phyloP scores from a whole-genome alignment of 2,329 filamentous ascomycete species.

The Ascosphaera apis region DNA sequence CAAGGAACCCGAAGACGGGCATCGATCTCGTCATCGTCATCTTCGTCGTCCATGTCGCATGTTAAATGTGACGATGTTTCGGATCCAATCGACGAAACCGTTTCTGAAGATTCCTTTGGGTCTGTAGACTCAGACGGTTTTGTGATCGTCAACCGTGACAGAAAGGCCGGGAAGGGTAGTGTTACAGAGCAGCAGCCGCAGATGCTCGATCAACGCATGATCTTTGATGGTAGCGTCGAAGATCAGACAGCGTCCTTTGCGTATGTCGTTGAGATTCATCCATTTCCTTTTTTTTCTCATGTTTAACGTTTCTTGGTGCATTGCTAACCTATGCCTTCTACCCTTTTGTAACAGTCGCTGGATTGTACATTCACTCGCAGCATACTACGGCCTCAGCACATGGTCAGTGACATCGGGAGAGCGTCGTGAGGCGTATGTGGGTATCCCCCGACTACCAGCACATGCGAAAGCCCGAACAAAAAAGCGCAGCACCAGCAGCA shows the following conservation, averaged over 20 bases:
- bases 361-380: slow-evolving; percentile 77
- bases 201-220: slow-evolving; percentile 38
- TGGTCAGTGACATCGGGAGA: slow-evolving; percentile 53
- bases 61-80: slow-evolving; percentile 3
- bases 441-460: slow-evolving; percentile 21
- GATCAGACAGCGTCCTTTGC: slow-evolving; percentile 63
- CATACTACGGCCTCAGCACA: slow-evolving; percentile 75
- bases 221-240: slow-evolving; percentile 58
- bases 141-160: slow-evolving; percentile 76
- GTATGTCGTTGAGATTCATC: slow-evolving; percentile 26
- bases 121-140: no score
- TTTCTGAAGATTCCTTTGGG: slow-evolving; percentile 31
- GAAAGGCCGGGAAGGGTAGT: slow-evolving; percentile 41
- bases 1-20: no score
- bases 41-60: slow-evolving; percentile 12
- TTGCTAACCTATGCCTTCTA: background rate
- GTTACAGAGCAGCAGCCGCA: slow-evolving; percentile 29
- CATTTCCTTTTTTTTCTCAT: slow-evolving; percentile 2
- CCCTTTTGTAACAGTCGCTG: slow-evolving; percentile 38
- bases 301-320: slow-evolving; percentile 4
- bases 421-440: slow-evolving; percentile 63
- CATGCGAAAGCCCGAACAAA: no score
- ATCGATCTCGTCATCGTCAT: slow-evolving; percentile 21
- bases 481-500: no score
- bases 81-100: slow-evolving; percentile 4